Percentiles rank a stretch among this genome's conserved stretches.
These are phyloP conservation scores for Fusarium torulosum DNA, from an alignment of 2,329 filamentous ascomycete species.

Conservation along the genomic window DNA sequence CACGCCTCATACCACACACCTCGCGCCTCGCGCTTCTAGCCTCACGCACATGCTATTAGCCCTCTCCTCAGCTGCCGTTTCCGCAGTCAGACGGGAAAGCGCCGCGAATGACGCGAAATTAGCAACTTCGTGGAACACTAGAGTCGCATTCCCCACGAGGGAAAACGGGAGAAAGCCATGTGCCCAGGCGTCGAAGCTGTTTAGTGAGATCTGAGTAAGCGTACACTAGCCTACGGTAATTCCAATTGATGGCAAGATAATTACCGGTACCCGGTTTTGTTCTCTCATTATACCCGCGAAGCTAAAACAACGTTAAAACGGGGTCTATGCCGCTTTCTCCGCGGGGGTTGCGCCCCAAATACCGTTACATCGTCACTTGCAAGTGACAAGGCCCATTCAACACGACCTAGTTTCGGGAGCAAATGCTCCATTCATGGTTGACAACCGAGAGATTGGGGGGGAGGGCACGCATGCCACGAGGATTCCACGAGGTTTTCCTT, in stretches of 20 bases:
- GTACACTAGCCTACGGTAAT: neutral
- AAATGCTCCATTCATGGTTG: neutral
- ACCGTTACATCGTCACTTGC: neutral
- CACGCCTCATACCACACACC: too few species aligned
- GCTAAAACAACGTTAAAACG: neutral
- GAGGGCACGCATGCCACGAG: neutral
- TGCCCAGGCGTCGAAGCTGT: neutral
- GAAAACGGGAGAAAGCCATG: neutral
- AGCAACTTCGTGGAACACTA: slow-evolving; percentile 2
- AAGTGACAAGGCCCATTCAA: neutral
- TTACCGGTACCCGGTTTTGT: neutral
- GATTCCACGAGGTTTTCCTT: neutral
- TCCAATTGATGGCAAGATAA: neutral
- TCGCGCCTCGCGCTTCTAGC: too few species aligned
- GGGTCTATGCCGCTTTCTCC: neutral
- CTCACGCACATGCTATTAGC: neutral
- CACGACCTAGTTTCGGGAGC: neutral
- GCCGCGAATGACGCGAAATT: neutral
- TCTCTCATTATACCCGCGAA: neutral
- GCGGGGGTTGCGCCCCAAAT: neutral
- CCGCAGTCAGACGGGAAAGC: too few species aligned
- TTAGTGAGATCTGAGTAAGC: slow-evolving; percentile 22
- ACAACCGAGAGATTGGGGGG: too few species aligned
- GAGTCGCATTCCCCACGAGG: neutral
- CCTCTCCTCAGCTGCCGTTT: neutral